These are phyloP conservation scores for Secale cereale DNA, from an alignment of 176 grass and related monocot species.

Conservation along the genomic window DNA sequence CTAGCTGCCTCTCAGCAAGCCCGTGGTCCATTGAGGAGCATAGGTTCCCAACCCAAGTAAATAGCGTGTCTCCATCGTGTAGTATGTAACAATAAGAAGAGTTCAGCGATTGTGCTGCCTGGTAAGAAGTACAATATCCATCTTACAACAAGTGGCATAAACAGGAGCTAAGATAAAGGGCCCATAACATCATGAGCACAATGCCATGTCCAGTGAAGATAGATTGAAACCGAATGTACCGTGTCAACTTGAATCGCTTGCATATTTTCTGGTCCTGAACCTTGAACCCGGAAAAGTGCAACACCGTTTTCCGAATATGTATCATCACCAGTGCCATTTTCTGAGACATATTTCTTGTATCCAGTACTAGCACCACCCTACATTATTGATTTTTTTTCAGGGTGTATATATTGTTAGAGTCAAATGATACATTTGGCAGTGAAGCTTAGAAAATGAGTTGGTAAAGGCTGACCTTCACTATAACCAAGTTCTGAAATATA, in stretches of 20 bases:
- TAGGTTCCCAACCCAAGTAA: constrained; percentile 88
- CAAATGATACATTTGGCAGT: not conserved
- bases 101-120: constrained; percentile 77
- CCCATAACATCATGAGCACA: not conserved
- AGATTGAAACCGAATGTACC: constrained; percentile 37
- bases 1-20: constrained; percentile 84
- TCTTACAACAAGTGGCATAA: constrained; percentile 1
- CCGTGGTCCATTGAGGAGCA: constrained; percentile 84
- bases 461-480: constrained; percentile 66
- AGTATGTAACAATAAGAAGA: constrained; percentile 93
- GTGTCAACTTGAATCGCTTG: constrained; percentile 99
- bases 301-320: constrained; percentile 87
- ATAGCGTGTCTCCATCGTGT: constrained; percentile 72
- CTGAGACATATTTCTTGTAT: constrained; percentile 72
- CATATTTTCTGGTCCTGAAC: constrained; percentile 98
- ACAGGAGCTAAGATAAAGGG: constrained; percentile 6
- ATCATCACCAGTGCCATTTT: constrained; percentile 57
- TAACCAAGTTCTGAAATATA: constrained; percentile 90
- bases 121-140: constrained; percentile 36
- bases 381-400: constrained; percentile 6
- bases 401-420: not conserved
- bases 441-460: not conserved
- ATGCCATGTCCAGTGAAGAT: constrained; percentile 12
- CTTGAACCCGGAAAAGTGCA: constrained; percentile 92
- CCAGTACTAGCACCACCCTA: constrained; percentile 87